A percentile compares a stretch with the other conserved stretches of the same genome.
phyloP scores from a whole-genome alignment of 1,139 yeast species.

The Sugiyamaella japonica region DNA sequence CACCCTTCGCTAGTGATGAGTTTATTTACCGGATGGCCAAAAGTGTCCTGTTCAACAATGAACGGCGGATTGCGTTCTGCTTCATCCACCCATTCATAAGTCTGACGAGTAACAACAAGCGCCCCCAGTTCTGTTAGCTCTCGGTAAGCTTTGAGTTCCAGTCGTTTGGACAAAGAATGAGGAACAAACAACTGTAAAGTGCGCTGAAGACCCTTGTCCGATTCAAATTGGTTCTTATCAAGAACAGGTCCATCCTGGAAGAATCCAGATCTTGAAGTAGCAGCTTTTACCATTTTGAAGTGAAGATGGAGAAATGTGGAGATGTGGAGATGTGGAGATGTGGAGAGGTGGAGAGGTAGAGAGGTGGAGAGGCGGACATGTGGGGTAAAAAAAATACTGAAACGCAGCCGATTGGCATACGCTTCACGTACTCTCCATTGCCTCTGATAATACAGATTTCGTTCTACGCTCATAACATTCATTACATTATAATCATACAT shows the following conservation, averaged over 20 bases:
- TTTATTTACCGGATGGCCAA: conserved; percentile 33
- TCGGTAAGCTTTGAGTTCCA: conserved; percentile 12
- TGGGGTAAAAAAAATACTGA: too few relatives aligned
- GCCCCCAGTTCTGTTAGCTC: conserved; percentile 32
- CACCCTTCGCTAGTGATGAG: conserved; percentile 39
- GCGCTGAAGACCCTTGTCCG: conserved; percentile 32
- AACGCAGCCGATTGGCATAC: too few relatives aligned
- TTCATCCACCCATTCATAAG: conserved; percentile 36
- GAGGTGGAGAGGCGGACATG: background rate
- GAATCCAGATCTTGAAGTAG: conserved; percentile 35
- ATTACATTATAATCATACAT: conserved; percentile 9
- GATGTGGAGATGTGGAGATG: background rate
- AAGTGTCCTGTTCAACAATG: conserved; percentile 36
- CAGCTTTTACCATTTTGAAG: conserved; percentile 23
- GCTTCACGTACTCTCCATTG: too few relatives aligned
- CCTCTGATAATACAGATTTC: conserved; percentile 9
- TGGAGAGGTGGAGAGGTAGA: background rate
- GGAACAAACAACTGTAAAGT: conserved; percentile 27
- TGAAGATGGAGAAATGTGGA: background rate
- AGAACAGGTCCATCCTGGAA: conserved; percentile 33
- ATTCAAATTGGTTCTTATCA: conserved; percentile 29
- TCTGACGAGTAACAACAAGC: conserved; percentile 28
- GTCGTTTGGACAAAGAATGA: conserved; percentile 8
- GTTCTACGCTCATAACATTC: too few relatives aligned
- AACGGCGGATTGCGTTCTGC: conserved; percentile 37